Conservation (phyloP, 495 filamentous ascomycete genomes). For the Clavariopsis aquatica region DNA sequence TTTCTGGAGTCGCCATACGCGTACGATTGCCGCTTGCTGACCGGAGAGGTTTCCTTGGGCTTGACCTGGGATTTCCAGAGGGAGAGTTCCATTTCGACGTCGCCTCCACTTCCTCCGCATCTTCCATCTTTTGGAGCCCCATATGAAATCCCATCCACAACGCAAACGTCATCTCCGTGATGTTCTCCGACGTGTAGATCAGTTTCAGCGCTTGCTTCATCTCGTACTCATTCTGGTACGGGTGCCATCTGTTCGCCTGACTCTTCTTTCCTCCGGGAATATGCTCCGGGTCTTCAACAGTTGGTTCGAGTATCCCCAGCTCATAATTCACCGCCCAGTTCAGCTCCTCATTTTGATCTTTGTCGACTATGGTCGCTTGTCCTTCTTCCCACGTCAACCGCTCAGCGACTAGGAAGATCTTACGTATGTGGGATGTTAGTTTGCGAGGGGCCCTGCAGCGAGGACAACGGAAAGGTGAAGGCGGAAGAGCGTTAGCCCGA, state of each 20-base stretch:
- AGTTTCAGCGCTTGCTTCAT: slow-evolving; percentile 24
- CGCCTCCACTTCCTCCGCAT: not conserved
- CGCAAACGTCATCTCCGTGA: slow-evolving; percentile 20
- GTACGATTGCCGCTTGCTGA: not conserved
- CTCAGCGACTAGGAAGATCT: slow-evolving; percentile 34
- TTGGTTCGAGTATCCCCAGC: slow-evolving; percentile 29
- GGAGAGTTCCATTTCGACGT: not conserved
- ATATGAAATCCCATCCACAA: slow-evolving; percentile 22
- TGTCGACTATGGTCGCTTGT: slow-evolving; percentile 1
- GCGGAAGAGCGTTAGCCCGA: not conserved
- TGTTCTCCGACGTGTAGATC: slow-evolving; percentile 14
- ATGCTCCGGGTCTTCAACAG: slow-evolving; percentile 24
- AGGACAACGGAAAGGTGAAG: too few species aligned
- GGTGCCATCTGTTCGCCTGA: slow-evolving; percentile 24
- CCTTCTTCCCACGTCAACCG: slow-evolving; percentile 23
- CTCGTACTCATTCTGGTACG: slow-evolving; percentile 33
- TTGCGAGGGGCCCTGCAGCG: slow-evolving; percentile 16
- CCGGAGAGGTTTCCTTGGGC: not conserved
- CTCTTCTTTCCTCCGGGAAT: slow-evolving; percentile 29
- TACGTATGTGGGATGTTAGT: slow-evolving; percentile 10
- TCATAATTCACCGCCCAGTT: slow-evolving; percentile 35
- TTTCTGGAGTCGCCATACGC: slow-evolving; percentile 5
- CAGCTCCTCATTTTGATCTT: slow-evolving; percentile 28
- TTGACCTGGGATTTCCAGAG: not conserved
- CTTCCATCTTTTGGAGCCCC: not conserved